Conservation (phyloP, 2,329 filamentous ascomycete genomes). For the Trichoderma simmonsii region DNA sequence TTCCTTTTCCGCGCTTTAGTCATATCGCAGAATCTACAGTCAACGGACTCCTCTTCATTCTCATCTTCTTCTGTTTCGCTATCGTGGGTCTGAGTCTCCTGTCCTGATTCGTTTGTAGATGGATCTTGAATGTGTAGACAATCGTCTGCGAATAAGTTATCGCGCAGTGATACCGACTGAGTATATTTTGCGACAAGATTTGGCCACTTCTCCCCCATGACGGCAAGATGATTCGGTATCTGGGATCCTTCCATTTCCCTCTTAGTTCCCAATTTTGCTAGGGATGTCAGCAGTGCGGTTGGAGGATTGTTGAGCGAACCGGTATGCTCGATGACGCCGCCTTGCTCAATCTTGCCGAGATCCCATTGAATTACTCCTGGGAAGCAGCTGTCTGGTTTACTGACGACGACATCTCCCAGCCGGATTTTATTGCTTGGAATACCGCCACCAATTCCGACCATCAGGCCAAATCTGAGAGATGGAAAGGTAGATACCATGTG, state of each 20-base stretch:
- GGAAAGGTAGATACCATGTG: constrained; percentile 33
- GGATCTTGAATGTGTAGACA: not conserved
- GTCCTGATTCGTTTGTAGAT: not conserved
- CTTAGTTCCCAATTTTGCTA: not conserved
- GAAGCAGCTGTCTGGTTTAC: not conserved
- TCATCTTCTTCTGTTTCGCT: not conserved
- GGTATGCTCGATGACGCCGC: not conserved
- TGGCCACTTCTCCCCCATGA: not conserved
- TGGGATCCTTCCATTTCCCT: not conserved
- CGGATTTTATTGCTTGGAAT: constrained; percentile 17
- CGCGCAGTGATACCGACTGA: not conserved
- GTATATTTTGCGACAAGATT: not conserved
- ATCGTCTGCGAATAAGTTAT: not conserved
- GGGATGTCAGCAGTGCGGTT: not conserved
- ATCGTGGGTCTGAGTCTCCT: not conserved
- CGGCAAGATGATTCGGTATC: not conserved
- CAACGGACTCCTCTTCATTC: rapidly evolving
- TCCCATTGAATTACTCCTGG: constrained; percentile 19
- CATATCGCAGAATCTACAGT: not conserved
- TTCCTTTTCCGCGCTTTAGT: not conserved
- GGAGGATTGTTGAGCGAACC: not conserved
- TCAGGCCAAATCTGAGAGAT: constrained; percentile 22
- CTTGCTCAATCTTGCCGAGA: not conserved
- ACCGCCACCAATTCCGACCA: constrained; percentile 24
- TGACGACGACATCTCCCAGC: constrained; percentile 24